phyloP scores from a whole-genome alignment of 148 eudicot genomes.

The Arctostaphylos glauca region DNA sequence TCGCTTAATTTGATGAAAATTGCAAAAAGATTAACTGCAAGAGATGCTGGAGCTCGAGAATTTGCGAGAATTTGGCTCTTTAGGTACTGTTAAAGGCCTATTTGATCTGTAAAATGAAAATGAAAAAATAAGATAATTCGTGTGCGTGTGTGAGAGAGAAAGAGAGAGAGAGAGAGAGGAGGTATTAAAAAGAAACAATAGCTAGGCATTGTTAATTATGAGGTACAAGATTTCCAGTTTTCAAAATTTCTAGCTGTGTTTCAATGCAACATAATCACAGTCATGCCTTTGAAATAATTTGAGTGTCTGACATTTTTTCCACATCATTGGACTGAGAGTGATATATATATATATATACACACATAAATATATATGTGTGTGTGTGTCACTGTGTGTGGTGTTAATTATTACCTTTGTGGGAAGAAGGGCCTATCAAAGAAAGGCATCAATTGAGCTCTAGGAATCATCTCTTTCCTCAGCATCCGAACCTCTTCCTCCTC shows the following conservation, averaged over 20 bases:
- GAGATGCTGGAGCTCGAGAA: constrained; percentile 33
- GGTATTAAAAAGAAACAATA: not conserved
- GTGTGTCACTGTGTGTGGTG: too few relatives aligned
- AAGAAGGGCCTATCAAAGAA: constrained; percentile 61
- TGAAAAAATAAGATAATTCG: not conserved
- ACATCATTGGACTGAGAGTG: too few relatives aligned
- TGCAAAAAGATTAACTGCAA: constrained; percentile 24
- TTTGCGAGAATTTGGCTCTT: constrained; percentile 44
- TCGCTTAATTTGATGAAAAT: constrained; percentile 26
- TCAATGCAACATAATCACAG: too few relatives aligned
- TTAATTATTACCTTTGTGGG: constrained; percentile 54
- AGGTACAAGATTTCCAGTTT: not conserved
- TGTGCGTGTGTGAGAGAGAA: not conserved
- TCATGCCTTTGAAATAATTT: too few relatives aligned
- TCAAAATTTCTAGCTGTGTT: too few relatives aligned
- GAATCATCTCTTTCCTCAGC: constrained; percentile 74
- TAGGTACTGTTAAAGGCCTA: constrained; percentile 56
- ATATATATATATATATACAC: too few relatives aligned
- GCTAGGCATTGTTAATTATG: too few relatives aligned
- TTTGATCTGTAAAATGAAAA: constrained; percentile 39
- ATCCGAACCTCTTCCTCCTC: constrained; percentile 68
- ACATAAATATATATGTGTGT: too few relatives aligned
- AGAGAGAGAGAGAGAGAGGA: not conserved
- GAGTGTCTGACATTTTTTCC: too few relatives aligned
- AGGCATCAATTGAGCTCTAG: constrained; percentile 86